phyloP scores from a whole-genome alignment of 192 early-diverging fungal genomes.

The Podila epicladia region DNA sequence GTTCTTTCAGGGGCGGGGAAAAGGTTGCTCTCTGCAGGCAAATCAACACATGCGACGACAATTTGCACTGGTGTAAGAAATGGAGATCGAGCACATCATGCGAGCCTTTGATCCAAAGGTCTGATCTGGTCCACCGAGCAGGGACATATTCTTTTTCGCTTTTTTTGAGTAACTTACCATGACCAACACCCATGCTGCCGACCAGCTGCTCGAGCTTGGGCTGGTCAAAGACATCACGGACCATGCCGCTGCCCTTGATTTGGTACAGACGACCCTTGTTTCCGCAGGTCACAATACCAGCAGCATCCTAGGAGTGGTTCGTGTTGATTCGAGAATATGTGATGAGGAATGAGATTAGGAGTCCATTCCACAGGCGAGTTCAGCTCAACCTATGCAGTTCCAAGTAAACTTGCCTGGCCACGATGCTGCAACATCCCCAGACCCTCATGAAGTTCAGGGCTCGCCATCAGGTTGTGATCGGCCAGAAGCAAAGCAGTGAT shows the following conservation, averaged over 20 bases:
- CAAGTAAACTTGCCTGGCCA: constrained; percentile 83
- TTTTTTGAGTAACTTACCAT: constrained; percentile 74
- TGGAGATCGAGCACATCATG: too few relatives aligned
- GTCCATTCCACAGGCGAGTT: too few relatives aligned
- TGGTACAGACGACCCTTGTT: constrained; percentile 96
- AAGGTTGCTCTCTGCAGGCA: too few relatives aligned
- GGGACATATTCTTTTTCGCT: not conserved
- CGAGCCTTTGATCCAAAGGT: too few relatives aligned
- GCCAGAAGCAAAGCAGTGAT: constrained; percentile 87
- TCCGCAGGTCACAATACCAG: constrained; percentile 98
- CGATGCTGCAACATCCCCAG: constrained; percentile 97
- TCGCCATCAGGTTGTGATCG: constrained; percentile 77
- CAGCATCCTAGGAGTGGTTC: constrained; percentile 78
- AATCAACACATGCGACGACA: too few relatives aligned
- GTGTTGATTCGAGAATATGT: too few relatives aligned
- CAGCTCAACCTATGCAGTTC: not conserved
- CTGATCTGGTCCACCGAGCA: too few relatives aligned
- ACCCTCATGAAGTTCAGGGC: constrained; percentile 92
- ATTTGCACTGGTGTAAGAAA: too few relatives aligned
- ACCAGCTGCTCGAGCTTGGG: constrained; percentile 78
- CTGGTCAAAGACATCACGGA: constrained; percentile 95
- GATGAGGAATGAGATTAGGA: not conserved
- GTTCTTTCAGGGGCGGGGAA: too few relatives aligned
- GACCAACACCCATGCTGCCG: constrained; percentile 95
- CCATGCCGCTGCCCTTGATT: constrained; percentile 99